Evolutionary conservation across 352 stramenopile species (phyloP).

Genomic region (Globisporangium irregulare): DNA sequence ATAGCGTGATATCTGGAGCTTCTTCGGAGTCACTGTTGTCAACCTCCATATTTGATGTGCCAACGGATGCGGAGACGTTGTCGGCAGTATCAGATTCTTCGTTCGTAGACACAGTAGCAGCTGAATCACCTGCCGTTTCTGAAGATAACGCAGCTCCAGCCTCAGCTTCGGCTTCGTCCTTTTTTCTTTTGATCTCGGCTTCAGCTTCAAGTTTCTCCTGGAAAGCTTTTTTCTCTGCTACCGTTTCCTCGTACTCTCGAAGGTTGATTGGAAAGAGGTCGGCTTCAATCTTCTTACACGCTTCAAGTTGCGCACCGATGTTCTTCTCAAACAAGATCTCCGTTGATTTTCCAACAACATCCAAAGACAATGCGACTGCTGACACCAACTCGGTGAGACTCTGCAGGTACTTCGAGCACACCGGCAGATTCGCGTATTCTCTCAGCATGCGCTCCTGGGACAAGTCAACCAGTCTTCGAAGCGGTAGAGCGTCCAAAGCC

Average conservation of each 20-base stretch:
- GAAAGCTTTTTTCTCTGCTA: conserved; percentile 37
- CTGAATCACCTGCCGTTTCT: conserved; percentile 10
- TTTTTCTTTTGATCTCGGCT: conserved; percentile 45
- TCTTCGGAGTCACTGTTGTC: conserved; percentile 82
- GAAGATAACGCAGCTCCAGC: neutral
- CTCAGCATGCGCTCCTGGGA: conserved; percentile 72
- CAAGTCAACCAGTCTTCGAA: conserved; percentile 69
- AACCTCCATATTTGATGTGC: conserved; percentile 71
- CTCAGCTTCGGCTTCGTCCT: conserved; percentile 29
- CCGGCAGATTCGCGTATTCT: conserved; percentile 69
- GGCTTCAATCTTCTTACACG: conserved; percentile 57
- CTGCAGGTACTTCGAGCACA: conserved; percentile 86
- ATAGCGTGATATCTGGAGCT: conserved; percentile 70
- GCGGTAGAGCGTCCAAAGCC: conserved; percentile 51
- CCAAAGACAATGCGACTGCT: conserved; percentile 57
- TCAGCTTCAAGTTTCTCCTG: conserved; percentile 39
- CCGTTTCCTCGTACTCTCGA: conserved; percentile 65
- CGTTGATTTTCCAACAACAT: conserved; percentile 40
- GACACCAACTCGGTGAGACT: conserved; percentile 82
- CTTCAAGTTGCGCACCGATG: conserved; percentile 33
- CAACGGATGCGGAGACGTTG: conserved; percentile 21
- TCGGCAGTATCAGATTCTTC: conserved; percentile 27
- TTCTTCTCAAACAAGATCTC: conserved; percentile 53
- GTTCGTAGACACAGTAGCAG: conserved; percentile 10
- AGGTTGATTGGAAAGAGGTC: conserved; percentile 68